phyloP scores from a whole-genome alignment of 805 yeast species.

The Ogataea saltuana region DNA sequence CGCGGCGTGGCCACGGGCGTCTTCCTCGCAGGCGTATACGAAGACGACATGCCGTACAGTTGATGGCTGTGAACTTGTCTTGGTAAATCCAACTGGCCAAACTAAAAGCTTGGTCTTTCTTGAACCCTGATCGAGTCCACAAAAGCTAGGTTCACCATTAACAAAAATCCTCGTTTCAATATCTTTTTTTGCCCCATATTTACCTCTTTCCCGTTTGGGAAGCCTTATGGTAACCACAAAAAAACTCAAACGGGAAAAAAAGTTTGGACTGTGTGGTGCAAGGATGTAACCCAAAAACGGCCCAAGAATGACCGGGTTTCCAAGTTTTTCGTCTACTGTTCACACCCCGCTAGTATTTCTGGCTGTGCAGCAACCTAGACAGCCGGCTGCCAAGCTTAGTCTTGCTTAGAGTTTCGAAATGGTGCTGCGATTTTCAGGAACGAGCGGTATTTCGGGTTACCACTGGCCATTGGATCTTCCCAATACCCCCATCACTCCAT shows the following conservation, averaged over 20 bases:
- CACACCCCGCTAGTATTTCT: not conserved
- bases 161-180: not conserved
- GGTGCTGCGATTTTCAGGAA: constrained; percentile 4
- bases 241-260: not conserved
- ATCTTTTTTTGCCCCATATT: constrained; percentile 15
- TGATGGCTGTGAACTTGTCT: not conserved
- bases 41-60: not conserved
- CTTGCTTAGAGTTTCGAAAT: not conserved
- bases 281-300: not conserved
- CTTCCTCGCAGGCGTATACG: constrained; percentile 15
- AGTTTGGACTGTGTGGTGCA: not conserved
- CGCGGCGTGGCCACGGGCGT: constrained; percentile 21
- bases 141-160: not conserved
- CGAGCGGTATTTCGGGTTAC: no score
- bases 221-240: constrained; percentile 3
- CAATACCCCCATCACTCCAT: no score
- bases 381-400: not conserved
- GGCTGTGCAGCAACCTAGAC: constrained; percentile 5
- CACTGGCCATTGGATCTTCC: no score
- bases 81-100: no score
- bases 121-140: not conserved
- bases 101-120: no score
- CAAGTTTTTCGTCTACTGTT: not conserved
- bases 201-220: constrained; percentile 20
- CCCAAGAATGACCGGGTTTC: constrained; percentile 2